These are phyloP conservation scores for Spathaspora sp. DNA, from an alignment of 805 yeast genomes.

Conservation along the genomic window DNA sequence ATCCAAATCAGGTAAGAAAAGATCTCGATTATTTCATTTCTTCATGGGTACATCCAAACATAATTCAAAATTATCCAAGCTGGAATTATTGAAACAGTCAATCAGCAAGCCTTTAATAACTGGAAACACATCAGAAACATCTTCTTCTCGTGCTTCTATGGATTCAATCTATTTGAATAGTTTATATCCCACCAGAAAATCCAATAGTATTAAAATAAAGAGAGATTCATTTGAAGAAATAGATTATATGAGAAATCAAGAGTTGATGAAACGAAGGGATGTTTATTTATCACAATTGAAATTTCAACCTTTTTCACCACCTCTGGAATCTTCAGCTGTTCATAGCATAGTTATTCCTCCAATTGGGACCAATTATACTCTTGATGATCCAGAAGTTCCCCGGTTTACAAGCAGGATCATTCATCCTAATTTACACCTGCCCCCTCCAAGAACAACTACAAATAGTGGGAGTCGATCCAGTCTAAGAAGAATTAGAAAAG, in stretches of 20 bases:
- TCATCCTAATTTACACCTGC: slow-evolving; percentile 6
- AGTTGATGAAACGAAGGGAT: background rate
- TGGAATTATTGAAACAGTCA: background rate
- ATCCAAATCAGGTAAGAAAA: background rate
- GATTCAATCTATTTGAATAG: slow-evolving; percentile 1
- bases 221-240: slow-evolving; percentile 2
- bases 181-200: slow-evolving; percentile 1
- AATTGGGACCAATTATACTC: slow-evolving; percentile 1
- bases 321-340: slow-evolving; percentile 1
- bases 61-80: background rate
- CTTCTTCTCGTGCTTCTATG: background rate
- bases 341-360: slow-evolving; percentile 9
- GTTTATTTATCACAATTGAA: background rate
- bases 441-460: background rate
- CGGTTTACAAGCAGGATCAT: slow-evolving; percentile 3
- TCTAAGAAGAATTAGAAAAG: background rate
- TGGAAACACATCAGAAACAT: background rate
- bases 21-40: background rate
- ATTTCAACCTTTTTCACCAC: background rate
- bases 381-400: slow-evolving; percentile 1
- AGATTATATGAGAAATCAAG: background rate
- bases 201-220: slow-evolving; percentile 2
- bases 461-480: background rate
- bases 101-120: background rate
- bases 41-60: background rate